Evolutionary conservation across 768 basidiomycete genomes (phyloP), one percentile per base, ranked within the genome.

Genomic region (Filobasidium floriforme): DNA sequence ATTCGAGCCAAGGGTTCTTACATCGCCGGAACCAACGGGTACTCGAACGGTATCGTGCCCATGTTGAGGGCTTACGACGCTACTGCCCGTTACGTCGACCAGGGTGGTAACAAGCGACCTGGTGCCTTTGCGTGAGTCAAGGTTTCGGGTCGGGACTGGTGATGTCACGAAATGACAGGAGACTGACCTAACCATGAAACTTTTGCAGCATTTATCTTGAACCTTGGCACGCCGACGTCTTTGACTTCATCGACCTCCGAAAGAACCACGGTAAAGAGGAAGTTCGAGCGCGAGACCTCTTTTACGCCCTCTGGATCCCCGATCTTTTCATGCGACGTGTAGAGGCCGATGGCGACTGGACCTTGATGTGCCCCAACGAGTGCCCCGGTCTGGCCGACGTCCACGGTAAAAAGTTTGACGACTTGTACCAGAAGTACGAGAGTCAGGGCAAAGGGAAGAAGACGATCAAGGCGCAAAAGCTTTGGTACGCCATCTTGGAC

Each of bases 201-300:
- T n/a, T n/a, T n/a, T 29, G 41, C 37, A 68, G 70, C 66, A 79
- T 99, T 78, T 99, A 99, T 81, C 83, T 98, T 75, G 96, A 99
- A 81, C 96, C 96, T 15, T 99, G 96, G 96, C 96, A 99, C 76
- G 85, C 90, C 19, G 96, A 98, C 78, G 79, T 99, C 76, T 96
- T 98, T 73, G 93, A 96, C 66, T 97, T 99, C 82, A 84, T 99
- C 72, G 94, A 98, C 76, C 84, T 99, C 55, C 84, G 96, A 74
- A 98, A 98, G 85, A 99, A 99, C 79, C 94, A 97, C 72, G 96
- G 94, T 62, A 98, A 98, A 79, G 96, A 98, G 80, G 93, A 98
- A 80, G 86, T 86, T 40, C 90, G 94, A 68, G 96, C 96, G 18
- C 87, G 94, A 49, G 96, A 98, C 78, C 82, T 98, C 6, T 99